Evolutionary conservation across 2,329 filamentous ascomycete genomes (phyloP).

Genomic region (Xylariaceae sp.): DNA sequence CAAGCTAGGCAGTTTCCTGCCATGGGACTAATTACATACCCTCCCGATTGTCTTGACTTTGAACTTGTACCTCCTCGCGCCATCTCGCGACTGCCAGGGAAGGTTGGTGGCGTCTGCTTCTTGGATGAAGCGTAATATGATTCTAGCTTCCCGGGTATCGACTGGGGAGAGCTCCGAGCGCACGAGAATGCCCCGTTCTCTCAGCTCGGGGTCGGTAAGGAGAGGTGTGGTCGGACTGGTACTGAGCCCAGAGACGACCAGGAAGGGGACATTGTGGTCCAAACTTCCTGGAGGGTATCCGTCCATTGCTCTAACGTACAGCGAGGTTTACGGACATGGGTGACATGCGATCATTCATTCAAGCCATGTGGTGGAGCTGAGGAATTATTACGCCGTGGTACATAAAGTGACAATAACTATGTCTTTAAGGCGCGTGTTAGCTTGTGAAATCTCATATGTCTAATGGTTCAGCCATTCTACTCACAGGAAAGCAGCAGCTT

Average conservation of each 20-base stretch:
- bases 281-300: conserved; percentile 81
- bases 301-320: conserved; percentile 64
- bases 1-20: background rate
- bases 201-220: conserved; percentile 57
- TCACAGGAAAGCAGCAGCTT: too few relatives aligned
- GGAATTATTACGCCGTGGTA: background rate
- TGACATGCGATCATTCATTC: conserved; percentile 7
- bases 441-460: too few relatives aligned
- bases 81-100: conserved; percentile 71
- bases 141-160: conserved; percentile 67
- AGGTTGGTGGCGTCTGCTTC: conserved; percentile 67
- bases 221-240: conserved; percentile 49
- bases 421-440: too few relatives aligned
- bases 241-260: conserved; percentile 80
- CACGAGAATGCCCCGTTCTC: conserved; percentile 66
- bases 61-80: conserved; percentile 63
- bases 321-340: conserved; percentile 30
- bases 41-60: conserved; percentile 78
- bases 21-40: conserved; percentile 63
- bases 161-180: conserved; percentile 74
- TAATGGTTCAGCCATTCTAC: too few relatives aligned
- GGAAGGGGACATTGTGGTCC: conserved; percentile 83
- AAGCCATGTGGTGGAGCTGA: conserved; percentile 7
- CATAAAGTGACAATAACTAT: too few relatives aligned
- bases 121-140: conserved; percentile 70